Evolutionary conservation across 1,139 yeast species (phyloP), one percentile per base, ranked within the genome.

Genomic region (Geotrichum siamense): DNA sequence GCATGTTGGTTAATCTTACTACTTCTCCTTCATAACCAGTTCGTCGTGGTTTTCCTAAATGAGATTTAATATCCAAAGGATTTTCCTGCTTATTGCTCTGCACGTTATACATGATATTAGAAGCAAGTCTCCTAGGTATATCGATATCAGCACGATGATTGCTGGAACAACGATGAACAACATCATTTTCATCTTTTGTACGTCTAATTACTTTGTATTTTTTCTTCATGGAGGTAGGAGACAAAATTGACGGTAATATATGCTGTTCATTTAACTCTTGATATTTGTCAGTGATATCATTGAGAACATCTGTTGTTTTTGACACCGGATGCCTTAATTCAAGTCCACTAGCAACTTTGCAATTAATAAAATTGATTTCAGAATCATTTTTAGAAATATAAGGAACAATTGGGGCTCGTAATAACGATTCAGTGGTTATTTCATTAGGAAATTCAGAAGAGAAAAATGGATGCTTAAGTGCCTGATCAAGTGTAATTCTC

Each of bases 181-280:
- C 6, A 8, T 40, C 33, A 26, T 47, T 38, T 22, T 48, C 50
- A 33, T 52, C 52, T 28, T 51, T 52, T 26, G 57, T 54, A 26
- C 62, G 56, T 48, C 56, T 55, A 21, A 65, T 62, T 55, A 85
- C 94, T 62, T 81, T 82, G 64, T 89, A 89, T 65, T 89, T 89
- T 63, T 74, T 80, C 61, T 79, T 82, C 41, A 96, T 86, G 55
- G 87, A 89, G 53, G 91, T 91, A 13, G 97, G 97, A 23, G 96
- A 87, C 58, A 89, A 73, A 1, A 95, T 83, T 54, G 79, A 82
- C 34, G 97, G 97, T 54, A 89, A 70, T 53, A 89, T 34, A 17
- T 37, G 17, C 27, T 44, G 38, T 10, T 41, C 39, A 13, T 38
- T 39, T 12, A 27, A 23, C 6, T 35, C 44, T 19, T 36, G 26